Conservation (phyloP, 1,139 yeast genomes). For the Pichia cactophila region DNA sequence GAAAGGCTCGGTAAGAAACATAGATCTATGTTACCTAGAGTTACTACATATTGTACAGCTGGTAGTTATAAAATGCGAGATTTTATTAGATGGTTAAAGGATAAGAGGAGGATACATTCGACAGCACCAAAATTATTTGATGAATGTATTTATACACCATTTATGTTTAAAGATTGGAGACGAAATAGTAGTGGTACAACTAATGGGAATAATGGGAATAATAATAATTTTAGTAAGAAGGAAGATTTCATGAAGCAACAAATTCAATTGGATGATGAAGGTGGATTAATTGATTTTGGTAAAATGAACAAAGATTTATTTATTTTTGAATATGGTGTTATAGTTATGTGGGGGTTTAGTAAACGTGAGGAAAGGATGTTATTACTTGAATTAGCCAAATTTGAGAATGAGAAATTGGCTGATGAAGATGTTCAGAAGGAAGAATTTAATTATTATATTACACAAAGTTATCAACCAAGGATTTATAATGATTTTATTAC, state of each 20-base stretch:
- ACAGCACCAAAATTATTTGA: conserved; percentile 84
- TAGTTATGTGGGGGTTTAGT: conserved; percentile 92
- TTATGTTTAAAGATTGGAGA: conserved; percentile 75
- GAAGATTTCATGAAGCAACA: conserved; percentile 29
- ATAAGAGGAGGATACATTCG: conserved; percentile 63
- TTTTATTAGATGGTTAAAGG: conserved; percentile 75
- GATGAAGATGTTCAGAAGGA: conserved; percentile 89
- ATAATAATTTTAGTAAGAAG: neutral
- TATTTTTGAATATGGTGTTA: conserved; percentile 89
- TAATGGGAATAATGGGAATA: neutral
- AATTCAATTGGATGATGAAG: conserved; percentile 80
- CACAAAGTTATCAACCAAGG: conserved; percentile 88
- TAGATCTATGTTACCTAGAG: conserved; percentile 75
- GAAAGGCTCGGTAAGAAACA: conserved; percentile 88
- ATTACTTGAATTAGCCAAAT: conserved; percentile 72
- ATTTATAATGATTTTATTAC: conserved; percentile 94
- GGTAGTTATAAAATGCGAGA: conserved; percentile 89
- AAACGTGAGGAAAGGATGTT: conserved; percentile 78
- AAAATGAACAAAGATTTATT: conserved; percentile 70
- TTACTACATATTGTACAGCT: conserved; percentile 93
- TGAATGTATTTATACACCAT: conserved; percentile 90
- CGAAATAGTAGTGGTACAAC: conserved; percentile 8
- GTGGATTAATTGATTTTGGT: conserved; percentile 85
- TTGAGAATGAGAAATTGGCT: conserved; percentile 85
- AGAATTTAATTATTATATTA: conserved; percentile 88